Evolutionary conservation across 805 yeast genomes (phyloP).

Genomic region (Gaillardinia entomophila): DNA sequence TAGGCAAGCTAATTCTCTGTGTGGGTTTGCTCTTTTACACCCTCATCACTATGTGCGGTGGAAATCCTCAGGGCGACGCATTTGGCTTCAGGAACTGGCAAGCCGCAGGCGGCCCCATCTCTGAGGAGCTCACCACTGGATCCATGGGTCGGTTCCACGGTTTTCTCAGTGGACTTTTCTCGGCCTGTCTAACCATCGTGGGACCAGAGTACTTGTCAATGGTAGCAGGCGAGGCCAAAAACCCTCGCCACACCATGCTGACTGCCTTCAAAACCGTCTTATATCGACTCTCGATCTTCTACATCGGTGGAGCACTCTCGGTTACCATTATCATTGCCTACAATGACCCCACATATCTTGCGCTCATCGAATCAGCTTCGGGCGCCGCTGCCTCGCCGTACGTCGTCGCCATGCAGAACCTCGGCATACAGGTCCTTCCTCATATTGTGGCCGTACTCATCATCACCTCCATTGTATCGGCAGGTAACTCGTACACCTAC

Average conservation of each 20-base stretch:
- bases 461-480: conserved; percentile 71
- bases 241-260: conserved; percentile 36
- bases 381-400: conserved; percentile 78
- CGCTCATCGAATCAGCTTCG: conserved; percentile 40
- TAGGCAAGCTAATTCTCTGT: conserved; percentile 39
- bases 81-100: conserved; percentile 32
- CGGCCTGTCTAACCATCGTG: conserved; percentile 34
- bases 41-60: conserved; percentile 80
- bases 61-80: conserved; percentile 62
- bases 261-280: conserved; percentile 39
- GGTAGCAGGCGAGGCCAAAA: conserved; percentile 39
- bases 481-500: conserved; percentile 75
- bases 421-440: conserved; percentile 60
- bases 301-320: conserved; percentile 37
- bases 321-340: conserved; percentile 46
- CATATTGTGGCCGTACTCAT: conserved; percentile 76
- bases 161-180: conserved; percentile 32
- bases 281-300: conserved; percentile 38
- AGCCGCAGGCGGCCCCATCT: conserved; percentile 32
- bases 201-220: conserved; percentile 42
- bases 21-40: conserved; percentile 73
- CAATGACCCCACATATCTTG: conserved; percentile 44
- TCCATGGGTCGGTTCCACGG: conserved; percentile 36
- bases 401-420: conserved; percentile 71
- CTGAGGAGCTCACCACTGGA: conserved; percentile 33